Percentiles rank a stretch among this genome's conserved stretches.
Conservation (phyloP, 2,329 filamentous ascomycete genomes). For the Albophoma yamanashiensis region DNA sequence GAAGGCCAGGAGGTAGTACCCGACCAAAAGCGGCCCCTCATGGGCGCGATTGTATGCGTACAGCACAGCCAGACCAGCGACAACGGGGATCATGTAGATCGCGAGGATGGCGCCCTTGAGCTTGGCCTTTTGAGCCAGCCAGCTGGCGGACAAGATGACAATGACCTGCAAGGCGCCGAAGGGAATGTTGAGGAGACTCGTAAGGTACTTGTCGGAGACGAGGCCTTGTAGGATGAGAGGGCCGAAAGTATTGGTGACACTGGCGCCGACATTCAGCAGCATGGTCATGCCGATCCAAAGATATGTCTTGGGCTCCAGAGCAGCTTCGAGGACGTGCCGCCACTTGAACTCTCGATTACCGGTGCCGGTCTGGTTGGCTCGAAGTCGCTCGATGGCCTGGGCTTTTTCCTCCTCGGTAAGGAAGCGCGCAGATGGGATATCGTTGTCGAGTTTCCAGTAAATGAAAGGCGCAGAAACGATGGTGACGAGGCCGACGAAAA, state of each 20-base stretch:
- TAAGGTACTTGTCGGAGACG: conserved; percentile 45
- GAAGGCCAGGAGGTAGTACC: conserved; percentile 57
- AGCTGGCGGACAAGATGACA: conserved; percentile 48
- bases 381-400: conserved; percentile 59
- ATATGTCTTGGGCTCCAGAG: conserved; percentile 40
- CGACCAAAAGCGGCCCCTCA: conserved; percentile 35
- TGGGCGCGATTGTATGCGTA: conserved; percentile 40
- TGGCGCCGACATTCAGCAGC: conserved; percentile 52
- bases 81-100: conserved; percentile 44
- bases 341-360: conserved; percentile 59
- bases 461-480: conserved; percentile 45
- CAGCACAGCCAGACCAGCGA: conserved; percentile 45
- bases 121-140: conserved; percentile 42
- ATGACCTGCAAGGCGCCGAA: conserved; percentile 52
- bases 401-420: conserved; percentile 55
- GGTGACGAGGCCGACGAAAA: conserved; percentile 51
- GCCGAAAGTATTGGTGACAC: conserved; percentile 54
- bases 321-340: conserved; percentile 47
- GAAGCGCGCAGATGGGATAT: conserved; percentile 42
- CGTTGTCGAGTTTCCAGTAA: conserved; percentile 50
- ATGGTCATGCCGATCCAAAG: conserved; percentile 51
- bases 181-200: conserved; percentile 55
- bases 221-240: conserved; percentile 52
- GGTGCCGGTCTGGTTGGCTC: conserved; percentile 66
- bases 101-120: conserved; percentile 47